Base-by-base conservation (phyloP, 2,329 filamentous ascomycete genomes). In the Parasarocladium wereldwijsianum region DNA sequence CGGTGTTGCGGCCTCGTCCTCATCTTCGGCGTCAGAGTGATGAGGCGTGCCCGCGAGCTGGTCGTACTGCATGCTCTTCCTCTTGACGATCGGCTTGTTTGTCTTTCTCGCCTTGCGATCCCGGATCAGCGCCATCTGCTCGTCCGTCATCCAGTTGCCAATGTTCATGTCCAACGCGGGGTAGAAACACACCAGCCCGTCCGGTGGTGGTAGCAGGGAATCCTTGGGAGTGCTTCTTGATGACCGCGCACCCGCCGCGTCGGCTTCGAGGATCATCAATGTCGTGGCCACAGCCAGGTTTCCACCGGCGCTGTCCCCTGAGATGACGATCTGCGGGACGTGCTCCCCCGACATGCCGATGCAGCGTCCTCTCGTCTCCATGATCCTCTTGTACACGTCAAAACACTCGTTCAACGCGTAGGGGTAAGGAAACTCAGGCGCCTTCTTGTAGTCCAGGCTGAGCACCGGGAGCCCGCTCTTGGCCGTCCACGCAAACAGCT, bases 121-220 rank as follows among this genome's bases (percentile, higher is more conserved):
- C 39, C 84, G 76, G 38, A 98, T 93, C 36, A 98, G 58, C 0
- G 83, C 74, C 83, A 96, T 93, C 49, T 98, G 86, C 51, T 96
- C 87, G 43, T 96, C 87, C 1, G 83, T 86, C 86, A 98, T 96
- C 90, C 90, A 98, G 51, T 86, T 94, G 21, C 84, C 84, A 40
- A 96, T 96, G 45, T 93, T 94, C 80, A 96, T 85, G 45, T 96
- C 90, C 35, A 98, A 58, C 0, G 78, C 76, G 1, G 90, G 90
- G 44, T 98, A 98, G 34, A 92, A 75, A 28, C 93, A 64, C 1
- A 96, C 65, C 6, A 96, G 54, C 0, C 85, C 87, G 31, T 81
- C 78, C 0, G 90, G 90, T 0, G 69, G 49, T 1, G 85, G 78
- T 5, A 93, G 61, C n/a, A n/a, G n/a, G n/a, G n/a, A n/a, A n/a